Percentiles rank a stretch among this genome's conserved stretches.
Evolutionary conservation across 2,329 filamentous ascomycete species (phyloP).

Genomic region (Colletotrichum sp.): DNA sequence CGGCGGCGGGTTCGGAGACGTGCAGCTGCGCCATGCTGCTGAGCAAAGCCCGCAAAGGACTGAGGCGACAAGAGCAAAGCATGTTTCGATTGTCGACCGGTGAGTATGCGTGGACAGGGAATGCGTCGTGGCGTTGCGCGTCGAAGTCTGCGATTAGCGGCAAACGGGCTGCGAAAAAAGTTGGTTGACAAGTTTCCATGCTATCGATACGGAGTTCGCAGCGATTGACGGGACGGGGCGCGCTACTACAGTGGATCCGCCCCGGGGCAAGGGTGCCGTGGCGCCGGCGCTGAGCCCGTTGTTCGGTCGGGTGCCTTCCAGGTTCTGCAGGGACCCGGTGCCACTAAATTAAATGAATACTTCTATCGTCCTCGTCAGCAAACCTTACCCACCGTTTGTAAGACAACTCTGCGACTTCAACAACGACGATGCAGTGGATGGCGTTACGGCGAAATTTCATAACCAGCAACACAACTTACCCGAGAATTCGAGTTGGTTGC

Average conservation of each 20-base stretch:
- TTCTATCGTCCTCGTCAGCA: background rate
- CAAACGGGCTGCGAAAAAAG: background rate
- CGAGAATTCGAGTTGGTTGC: background rate
- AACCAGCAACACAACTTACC: background rate
- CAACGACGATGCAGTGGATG: background rate
- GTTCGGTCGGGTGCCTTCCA: background rate
- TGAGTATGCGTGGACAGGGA: background rate
- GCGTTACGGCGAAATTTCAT: background rate
- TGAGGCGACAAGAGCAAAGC: slow-evolving; percentile 53
- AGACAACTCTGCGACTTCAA: background rate
- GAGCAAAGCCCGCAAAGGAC: slow-evolving; percentile 53
- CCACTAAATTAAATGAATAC: background rate
- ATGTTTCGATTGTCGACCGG: slow-evolving; percentile 32
- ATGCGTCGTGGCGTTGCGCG: background rate
- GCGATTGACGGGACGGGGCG: slow-evolving; percentile 3
- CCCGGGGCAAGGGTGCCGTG: background rate
- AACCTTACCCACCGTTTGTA: background rate
- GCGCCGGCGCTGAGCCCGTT: background rate
- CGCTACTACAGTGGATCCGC: background rate
- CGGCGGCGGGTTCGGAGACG: slow-evolving; percentile 23
- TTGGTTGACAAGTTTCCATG: background rate
- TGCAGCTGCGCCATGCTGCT: slow-evolving; percentile 49
- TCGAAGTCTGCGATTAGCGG: background rate
- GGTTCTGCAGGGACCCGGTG: background rate
- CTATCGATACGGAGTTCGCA: background rate